Evolutionary conservation across 352 stramenopile species (phyloP).

Genomic region (Pythium diclinum): DNA sequence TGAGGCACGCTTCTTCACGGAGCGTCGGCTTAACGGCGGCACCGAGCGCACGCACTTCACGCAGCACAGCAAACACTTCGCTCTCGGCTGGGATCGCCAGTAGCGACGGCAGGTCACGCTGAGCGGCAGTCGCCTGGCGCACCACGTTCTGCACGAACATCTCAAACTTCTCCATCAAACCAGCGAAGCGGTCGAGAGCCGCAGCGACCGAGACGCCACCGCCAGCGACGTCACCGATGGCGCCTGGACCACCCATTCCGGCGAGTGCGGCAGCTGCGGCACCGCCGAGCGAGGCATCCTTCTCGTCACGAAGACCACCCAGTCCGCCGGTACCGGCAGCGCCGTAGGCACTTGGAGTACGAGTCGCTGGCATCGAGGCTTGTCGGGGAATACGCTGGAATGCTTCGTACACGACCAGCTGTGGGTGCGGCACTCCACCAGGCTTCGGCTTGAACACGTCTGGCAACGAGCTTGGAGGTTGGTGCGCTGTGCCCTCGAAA

Average conservation of each 20-base stretch:
- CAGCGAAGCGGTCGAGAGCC: constrained; percentile 78
- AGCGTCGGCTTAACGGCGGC: constrained; percentile 69
- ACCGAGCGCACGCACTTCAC: constrained; percentile 73
- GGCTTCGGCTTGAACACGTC: constrained; percentile 94
- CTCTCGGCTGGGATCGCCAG: constrained; percentile 69
- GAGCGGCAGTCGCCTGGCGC: constrained; percentile 61
- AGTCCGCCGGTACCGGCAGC: constrained; percentile 20
- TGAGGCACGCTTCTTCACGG: constrained; percentile 91
- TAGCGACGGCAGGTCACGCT: constrained; percentile 75
- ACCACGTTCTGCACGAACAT: constrained; percentile 86
- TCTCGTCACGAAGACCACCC: constrained; percentile 33
- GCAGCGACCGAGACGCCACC: constrained; percentile 64
- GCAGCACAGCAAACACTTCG: constrained; percentile 80
- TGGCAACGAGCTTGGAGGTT: constrained; percentile 80
- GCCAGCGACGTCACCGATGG: constrained; percentile 12
- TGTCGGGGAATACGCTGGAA: constrained; percentile 95
- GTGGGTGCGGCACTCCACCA: constrained; percentile 88
- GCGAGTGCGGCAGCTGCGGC: constrained; percentile 25
- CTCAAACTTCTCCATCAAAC: constrained; percentile 84
- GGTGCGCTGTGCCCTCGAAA: constrained; percentile 68
- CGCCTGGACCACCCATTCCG: constrained; percentile 8
- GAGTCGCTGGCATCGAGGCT: constrained; percentile 82
- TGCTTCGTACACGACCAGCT: constrained; percentile 97
- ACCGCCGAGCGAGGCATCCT: constrained; percentile 25
- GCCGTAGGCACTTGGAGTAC: constrained; percentile 35